A percentile compares a stretch with the other conserved stretches of the same genome.
Evolutionary conservation across 257 asterid species (phyloP).

Genomic region (Ballota nigra): DNA sequence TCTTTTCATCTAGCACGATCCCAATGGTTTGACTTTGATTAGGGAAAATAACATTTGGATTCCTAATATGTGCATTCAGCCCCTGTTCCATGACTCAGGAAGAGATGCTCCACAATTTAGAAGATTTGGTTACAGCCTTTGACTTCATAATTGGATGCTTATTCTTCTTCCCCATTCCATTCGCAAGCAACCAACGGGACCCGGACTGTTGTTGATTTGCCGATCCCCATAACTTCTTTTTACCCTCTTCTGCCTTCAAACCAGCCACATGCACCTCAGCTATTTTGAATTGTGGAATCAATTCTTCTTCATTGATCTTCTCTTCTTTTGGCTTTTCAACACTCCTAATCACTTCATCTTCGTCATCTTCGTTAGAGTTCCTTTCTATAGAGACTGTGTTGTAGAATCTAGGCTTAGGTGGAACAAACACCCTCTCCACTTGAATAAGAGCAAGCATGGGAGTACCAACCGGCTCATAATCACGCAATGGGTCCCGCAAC

Average conservation of each 20-base stretch:
- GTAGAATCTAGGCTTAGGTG: constrained; percentile 82
- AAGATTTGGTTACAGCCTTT: constrained; percentile 39
- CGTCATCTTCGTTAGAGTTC: constrained; percentile 39
- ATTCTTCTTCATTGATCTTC: constrained; percentile 43
- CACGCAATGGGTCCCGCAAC: constrained; percentile 85
- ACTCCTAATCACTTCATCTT: constrained; percentile 28
- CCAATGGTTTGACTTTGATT: constrained; percentile 39
- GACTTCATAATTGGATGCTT: constrained; percentile 79
- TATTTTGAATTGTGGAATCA: constrained; percentile 67
- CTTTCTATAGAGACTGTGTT: constrained; percentile 42
- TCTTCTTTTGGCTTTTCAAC: constrained; percentile 43
- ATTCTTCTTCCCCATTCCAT: constrained; percentile 98
- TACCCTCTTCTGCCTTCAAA: constrained; percentile 58
- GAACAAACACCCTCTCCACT: constrained; percentile 88
- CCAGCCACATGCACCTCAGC: constrained; percentile 88
- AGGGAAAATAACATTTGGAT: constrained; percentile 52
- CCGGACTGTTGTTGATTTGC: constrained; percentile 76
- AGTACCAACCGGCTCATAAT: constrained; percentile 89
- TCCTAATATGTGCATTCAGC: constrained; percentile 53
- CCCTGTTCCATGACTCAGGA: constrained; percentile 59
- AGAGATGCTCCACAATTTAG: constrained; percentile 81
- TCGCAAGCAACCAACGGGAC: constrained; percentile 96
- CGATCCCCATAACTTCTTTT: constrained; percentile 88
- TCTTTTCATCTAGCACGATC: constrained; percentile 27
- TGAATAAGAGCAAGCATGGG: constrained; percentile 98